These are phyloP conservation scores for Drechmeria coniospora DNA, from an alignment of 2,329 filamentous ascomycete genomes.

Conservation along the genomic window DNA sequence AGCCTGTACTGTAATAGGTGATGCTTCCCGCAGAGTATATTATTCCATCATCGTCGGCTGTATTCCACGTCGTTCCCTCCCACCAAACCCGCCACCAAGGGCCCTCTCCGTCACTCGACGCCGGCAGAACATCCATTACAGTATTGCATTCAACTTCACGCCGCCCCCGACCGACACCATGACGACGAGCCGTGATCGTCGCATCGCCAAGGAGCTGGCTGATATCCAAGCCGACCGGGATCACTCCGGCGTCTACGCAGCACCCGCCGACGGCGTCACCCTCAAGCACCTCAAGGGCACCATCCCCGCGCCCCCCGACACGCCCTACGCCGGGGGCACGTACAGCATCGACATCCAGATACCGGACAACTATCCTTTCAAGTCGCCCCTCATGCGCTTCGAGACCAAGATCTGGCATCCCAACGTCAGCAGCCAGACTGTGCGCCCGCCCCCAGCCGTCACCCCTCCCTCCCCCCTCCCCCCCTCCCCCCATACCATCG, in stretches of 20 bases:
- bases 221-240: conserved; percentile 59
- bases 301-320: conserved; percentile 78
- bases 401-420: conserved; percentile 94
- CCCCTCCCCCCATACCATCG: not conserved
- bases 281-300: conserved; percentile 70
- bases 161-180: conserved; percentile 15
- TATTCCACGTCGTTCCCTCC: no score
- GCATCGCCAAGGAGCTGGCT: conserved; percentile 59
- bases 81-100: no score
- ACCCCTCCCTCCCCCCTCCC: not conserved
- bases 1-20: no score
- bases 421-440: conserved; percentile 87
- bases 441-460: conserved; percentile 27
- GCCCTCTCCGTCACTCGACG: no score
- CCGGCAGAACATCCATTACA: no score
- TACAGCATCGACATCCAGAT: conserved; percentile 78
- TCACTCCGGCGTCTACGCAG: conserved; percentile 60
- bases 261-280: conserved; percentile 49
- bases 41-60: no score
- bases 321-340: conserved; percentile 77
- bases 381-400: conserved; percentile 81
- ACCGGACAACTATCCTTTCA: conserved; percentile 81
- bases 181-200: conserved; percentile 37
- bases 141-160: no score
- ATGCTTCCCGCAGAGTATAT: no score